Evolutionary conservation across 148 eudicot genomes (phyloP).

Genomic region (Cornus florida): DNA sequence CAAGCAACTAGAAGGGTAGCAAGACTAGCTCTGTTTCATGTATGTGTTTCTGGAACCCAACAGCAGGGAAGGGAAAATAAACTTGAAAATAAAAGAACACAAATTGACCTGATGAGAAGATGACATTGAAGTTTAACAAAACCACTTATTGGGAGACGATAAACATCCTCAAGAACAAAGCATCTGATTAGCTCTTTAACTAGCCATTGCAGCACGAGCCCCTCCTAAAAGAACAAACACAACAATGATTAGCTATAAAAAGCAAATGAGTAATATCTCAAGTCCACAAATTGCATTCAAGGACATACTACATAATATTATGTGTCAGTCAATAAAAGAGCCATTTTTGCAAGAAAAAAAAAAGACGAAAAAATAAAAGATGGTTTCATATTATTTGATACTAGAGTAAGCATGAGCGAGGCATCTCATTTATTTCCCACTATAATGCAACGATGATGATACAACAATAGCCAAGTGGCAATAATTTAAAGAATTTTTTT

Average conservation of each 20-base stretch:
- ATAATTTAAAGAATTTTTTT: too few relatives aligned
- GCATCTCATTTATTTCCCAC: too few relatives aligned
- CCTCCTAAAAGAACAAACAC: constrained; percentile 14
- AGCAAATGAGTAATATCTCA: neutral
- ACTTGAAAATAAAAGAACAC: neutral
- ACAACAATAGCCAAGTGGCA: too few relatives aligned
- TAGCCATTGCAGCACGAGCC: constrained; percentile 17
- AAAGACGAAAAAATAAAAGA: neutral
- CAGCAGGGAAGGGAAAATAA: neutral
- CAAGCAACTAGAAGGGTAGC: too few relatives aligned
- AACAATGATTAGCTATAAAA: neutral
- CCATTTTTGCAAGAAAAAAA: neutral
- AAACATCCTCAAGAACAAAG: neutral
- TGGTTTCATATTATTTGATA: too few relatives aligned
- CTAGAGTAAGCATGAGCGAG: too few relatives aligned
- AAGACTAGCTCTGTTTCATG: neutral
- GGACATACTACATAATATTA: neutral
- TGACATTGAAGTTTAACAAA: constrained; percentile 1
- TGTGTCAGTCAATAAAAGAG: neutral
- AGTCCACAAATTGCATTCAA: neutral
- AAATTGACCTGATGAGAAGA: neutral
- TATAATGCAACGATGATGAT: too few relatives aligned
- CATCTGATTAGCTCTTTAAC: constrained; percentile 14
- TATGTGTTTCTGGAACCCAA: neutral
- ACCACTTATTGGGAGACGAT: neutral